Conservation (phyloP, 2,329 filamentous ascomycete genomes). For the Pseudogymnoascus sp. region DNA sequence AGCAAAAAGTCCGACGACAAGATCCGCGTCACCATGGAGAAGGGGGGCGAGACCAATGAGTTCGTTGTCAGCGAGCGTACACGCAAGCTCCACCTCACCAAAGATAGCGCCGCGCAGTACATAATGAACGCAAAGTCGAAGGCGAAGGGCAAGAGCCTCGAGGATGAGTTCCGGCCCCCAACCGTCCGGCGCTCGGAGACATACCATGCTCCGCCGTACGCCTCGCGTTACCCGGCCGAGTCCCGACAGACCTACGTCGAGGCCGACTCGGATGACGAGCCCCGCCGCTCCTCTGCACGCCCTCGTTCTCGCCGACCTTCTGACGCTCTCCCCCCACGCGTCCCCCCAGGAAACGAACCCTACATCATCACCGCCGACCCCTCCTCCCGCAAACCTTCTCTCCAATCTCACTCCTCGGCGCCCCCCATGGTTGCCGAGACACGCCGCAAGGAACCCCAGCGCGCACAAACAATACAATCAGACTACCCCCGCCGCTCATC, state of each 20-base stretch:
- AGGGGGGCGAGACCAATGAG: neutral
- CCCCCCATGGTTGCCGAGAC: conserved; percentile 18
- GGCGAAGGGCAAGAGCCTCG: conserved; percentile 12
- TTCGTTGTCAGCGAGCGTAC: conserved; percentile 3
- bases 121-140: conserved; percentile 22
- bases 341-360: neutral
- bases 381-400: conserved; percentile 23
- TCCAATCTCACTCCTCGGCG: conserved; percentile 24
- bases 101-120: conserved; percentile 24
- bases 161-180: conserved; percentile 11
- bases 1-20: conserved; percentile 13
- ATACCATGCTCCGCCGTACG: conserved; percentile 21
- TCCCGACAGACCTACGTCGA: conserved; percentile 17
- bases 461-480: conserved; percentile 24
- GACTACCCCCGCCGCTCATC: conserved; percentile 18
- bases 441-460: conserved; percentile 21
- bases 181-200: conserved; percentile 25
- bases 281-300: conserved; percentile 25
- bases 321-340: conserved; percentile 18
- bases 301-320: conserved; percentile 22
- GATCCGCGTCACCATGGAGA: conserved; percentile 3
- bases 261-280: conserved; percentile 23
- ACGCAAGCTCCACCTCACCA: conserved; percentile 18
- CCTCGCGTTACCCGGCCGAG: conserved; percentile 19
- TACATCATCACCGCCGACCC: conserved; percentile 24